Evolutionary conservation across 805 yeast genomes (phyloP), one percentile per base, ranked within the genome.

Genomic region (baker's yeast (Saccharomyces cerevisiae)): DNA sequence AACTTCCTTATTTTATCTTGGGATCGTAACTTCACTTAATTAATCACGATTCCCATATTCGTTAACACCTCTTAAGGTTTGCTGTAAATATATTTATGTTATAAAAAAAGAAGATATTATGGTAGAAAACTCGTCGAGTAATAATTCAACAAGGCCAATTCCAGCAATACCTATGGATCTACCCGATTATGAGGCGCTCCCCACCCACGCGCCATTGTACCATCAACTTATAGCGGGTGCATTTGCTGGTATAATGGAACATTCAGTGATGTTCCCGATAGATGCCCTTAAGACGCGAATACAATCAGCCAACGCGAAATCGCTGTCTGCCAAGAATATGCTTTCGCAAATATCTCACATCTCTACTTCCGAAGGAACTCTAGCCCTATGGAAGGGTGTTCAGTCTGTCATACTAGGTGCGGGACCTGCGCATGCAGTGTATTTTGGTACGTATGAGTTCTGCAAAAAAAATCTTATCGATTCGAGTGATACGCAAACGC

Each of bases 231-330:
- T 82, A n/a, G 99, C 99, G 1, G 99, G 99, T n/a, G 98, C 98
- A 0, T 88, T 90, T 73, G 99, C 99, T 17, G 99, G 99, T 32
- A 89, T 94, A 52, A 89, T 94, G 98, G 99, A 94, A 70, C 99
- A 94, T 72, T 85, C 97, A 0, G 91, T 94, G 47, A 92, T 94
- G 98, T 94, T 85, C 68, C 99, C 99, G 1, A 82, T 94, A 47
- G 99, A 94, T 70, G 94, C 96, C 13, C 80, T 94, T 62, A 92
- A 92, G 74, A 94, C 99, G 5, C 78, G 99, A 68, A 89, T 92
- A 94, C 99, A 94, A 70, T 63, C 70, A 1, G 57, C 64, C 10
- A 78, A 83, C 22, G 57, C 58, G 11, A 53, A 57, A 17, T 50
- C 55, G 26, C 22, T 49, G 3, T 55, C 64, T 13, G 53, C 58